Evolutionary conservation across 1,284 basidiomycete species (phyloP).

Genomic region (Cerrena zonata): DNA sequence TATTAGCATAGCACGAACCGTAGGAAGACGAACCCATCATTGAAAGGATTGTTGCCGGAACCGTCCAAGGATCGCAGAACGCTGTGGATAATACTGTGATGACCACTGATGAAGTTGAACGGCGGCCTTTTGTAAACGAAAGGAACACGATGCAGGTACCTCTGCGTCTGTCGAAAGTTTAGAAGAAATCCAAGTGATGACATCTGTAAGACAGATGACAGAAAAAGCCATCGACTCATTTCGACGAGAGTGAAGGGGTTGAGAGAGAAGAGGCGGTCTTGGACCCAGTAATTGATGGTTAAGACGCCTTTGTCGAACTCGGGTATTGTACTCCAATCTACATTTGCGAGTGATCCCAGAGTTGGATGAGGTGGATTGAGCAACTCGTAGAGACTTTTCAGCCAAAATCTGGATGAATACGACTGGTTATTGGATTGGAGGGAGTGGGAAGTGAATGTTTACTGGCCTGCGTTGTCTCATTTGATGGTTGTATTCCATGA

Average conservation of each 20-base stretch:
- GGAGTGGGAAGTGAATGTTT: neutral
- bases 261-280: neutral
- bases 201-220: neutral
- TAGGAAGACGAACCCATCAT: neutral
- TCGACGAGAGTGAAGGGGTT: neutral
- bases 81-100: neutral
- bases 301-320: neutral
- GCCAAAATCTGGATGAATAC: conserved; percentile 2
- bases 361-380: conserved; percentile 4
- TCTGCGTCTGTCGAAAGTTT: neutral
- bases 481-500: neutral
- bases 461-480: neutral
- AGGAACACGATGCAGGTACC: neutral
- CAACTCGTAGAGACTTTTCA: neutral
- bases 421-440: neutral
- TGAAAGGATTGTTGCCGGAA: neutral
- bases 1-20: neutral
- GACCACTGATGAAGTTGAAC: no score
- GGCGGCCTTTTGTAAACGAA: neutral
- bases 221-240: neutral
- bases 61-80: neutral
- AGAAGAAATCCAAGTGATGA: neutral
- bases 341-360: neutral
- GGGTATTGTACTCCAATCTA: neutral
- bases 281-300: conserved; percentile 1